Conservation (phyloP, 805 yeast genomes). For the Cyberlindnera sargentensis region DNA sequence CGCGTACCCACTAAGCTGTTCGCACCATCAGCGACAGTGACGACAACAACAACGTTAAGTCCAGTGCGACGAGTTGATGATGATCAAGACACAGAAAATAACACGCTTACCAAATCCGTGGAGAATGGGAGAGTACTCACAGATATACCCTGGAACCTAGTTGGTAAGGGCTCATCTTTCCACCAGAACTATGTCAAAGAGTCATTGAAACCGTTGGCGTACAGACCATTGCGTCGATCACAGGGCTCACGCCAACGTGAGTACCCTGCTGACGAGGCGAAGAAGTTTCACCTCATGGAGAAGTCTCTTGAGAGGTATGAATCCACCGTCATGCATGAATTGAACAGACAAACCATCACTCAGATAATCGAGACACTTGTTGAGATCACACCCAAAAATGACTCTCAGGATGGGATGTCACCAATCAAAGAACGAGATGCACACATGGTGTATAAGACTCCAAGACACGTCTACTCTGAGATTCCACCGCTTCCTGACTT, state of each 20-base stretch:
- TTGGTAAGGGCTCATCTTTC: slow-evolving; percentile 26
- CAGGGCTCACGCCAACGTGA: slow-evolving; percentile 2
- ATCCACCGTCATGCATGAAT: slow-evolving; percentile 9
- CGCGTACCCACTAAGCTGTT: not conserved
- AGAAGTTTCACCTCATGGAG: not conserved
- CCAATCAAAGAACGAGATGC: slow-evolving; percentile 8
- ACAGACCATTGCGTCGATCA: slow-evolving; percentile 22
- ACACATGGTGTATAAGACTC: not conserved
- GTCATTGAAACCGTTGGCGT: slow-evolving; percentile 23
- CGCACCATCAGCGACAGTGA: not conserved
- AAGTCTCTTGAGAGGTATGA: slow-evolving; percentile 7
- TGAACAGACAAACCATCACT: slow-evolving; percentile 15
- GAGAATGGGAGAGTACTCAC: not conserved
- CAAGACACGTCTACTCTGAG: slow-evolving; percentile 23
- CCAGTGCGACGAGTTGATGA: not conserved
- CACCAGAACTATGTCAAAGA: slow-evolving; percentile 23
- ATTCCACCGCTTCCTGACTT: slow-evolving; percentile 32
- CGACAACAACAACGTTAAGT: too few relatives aligned
- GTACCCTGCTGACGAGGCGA: slow-evolving; percentile 16
- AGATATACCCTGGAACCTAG: slow-evolving; percentile 2
- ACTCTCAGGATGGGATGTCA: slow-evolving; percentile 7
- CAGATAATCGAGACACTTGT: slow-evolving; percentile 20
- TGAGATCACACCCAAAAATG: slow-evolving; percentile 19
- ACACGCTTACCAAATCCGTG: not conserved
- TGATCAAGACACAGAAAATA: not conserved